phyloP scores from a whole-genome alignment of 2,329 filamentous ascomycete genomes.

The Monilinia laxa region DNA sequence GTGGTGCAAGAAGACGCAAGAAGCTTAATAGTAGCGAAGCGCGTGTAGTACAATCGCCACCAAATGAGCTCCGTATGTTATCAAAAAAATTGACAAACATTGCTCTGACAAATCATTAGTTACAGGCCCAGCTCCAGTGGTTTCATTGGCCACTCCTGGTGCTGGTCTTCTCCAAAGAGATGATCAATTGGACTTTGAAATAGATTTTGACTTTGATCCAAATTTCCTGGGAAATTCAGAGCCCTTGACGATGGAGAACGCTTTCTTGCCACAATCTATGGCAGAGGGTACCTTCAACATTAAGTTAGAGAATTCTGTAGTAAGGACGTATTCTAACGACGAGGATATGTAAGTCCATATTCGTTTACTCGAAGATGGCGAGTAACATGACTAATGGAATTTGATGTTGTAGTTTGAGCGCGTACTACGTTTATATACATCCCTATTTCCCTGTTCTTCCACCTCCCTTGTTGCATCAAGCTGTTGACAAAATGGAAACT shows the following conservation, averaged over 20 bases:
- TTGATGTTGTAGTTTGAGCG: conserved; percentile 41
- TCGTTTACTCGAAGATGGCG: background rate
- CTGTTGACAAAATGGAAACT: conserved; percentile 31
- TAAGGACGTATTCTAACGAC: conserved; percentile 33
- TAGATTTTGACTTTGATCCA: conserved; percentile 11
- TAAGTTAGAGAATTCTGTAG: background rate
- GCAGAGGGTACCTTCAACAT: conserved; percentile 23
- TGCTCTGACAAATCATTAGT: background rate
- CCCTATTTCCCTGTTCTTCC: conserved; percentile 52
- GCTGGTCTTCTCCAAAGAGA: conserved; percentile 18
- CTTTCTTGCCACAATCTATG: conserved; percentile 22
- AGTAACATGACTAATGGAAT: background rate
- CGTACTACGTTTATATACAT: conserved; percentile 54
- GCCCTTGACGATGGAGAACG: conserved; percentile 23
- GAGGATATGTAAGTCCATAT: conserved; percentile 34
- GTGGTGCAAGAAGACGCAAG: conserved; percentile 36
- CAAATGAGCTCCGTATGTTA: conserved; percentile 21
- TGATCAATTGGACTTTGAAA: conserved; percentile 11
- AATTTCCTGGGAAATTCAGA: background rate
- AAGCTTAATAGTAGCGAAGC: conserved; percentile 19
- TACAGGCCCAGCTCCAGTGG: conserved; percentile 17
- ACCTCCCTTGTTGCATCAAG: conserved; percentile 40
- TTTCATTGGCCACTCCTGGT: conserved; percentile 16
- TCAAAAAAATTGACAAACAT: background rate
- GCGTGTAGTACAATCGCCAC: background rate